Evolutionary conservation across 441 rosid species (phyloP).

Genomic region (Pelargonium cotyledonis): DNA sequence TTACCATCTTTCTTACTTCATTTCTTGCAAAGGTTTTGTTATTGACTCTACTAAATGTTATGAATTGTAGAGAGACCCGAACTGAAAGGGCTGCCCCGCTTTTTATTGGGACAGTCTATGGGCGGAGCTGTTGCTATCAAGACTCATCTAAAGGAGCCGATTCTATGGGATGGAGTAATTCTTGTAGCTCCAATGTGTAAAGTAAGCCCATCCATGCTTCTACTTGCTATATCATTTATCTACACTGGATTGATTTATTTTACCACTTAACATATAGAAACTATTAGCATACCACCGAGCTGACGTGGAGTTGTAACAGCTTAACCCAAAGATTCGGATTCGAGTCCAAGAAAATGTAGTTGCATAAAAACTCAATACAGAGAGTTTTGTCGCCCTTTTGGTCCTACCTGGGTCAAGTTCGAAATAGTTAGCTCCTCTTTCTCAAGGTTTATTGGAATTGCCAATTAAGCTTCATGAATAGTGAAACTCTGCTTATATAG

Average conservation of each 20-base stretch:
- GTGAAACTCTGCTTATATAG: too few species aligned
- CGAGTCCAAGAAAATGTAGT: too few species aligned
- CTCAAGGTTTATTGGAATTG: too few species aligned
- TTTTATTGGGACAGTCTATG: slow-evolving; percentile 88
- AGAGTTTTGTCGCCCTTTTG: too few species aligned
- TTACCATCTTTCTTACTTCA: not conserved
- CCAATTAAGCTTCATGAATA: too few species aligned
- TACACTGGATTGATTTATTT: not conserved
- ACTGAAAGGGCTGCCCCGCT: slow-evolving; percentile 58
- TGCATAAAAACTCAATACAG: too few species aligned
- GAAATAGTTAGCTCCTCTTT: too few species aligned
- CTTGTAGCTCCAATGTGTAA: slow-evolving; percentile 99
- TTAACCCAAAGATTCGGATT: too few species aligned
- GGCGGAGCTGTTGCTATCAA: slow-evolving; percentile 92
- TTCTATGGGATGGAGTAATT: slow-evolving; percentile 72
- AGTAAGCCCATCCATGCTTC: slow-evolving; percentile 42
- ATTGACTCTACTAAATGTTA: not conserved
- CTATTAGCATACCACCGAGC: not conserved
- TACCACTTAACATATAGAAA: not conserved
- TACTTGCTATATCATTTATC: slow-evolving; percentile 7
- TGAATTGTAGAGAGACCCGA: slow-evolving; percentile 54
- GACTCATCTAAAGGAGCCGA: slow-evolving; percentile 58
- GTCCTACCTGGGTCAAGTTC: too few species aligned
- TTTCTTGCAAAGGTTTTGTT: not conserved
- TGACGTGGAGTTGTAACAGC: too few species aligned